Percentiles rank a stretch among this genome's conserved stretches.
These are phyloP conservation scores for Venturia asperata DNA, from an alignment of 2,329 filamentous ascomycete species.

Conservation along the genomic window DNA sequence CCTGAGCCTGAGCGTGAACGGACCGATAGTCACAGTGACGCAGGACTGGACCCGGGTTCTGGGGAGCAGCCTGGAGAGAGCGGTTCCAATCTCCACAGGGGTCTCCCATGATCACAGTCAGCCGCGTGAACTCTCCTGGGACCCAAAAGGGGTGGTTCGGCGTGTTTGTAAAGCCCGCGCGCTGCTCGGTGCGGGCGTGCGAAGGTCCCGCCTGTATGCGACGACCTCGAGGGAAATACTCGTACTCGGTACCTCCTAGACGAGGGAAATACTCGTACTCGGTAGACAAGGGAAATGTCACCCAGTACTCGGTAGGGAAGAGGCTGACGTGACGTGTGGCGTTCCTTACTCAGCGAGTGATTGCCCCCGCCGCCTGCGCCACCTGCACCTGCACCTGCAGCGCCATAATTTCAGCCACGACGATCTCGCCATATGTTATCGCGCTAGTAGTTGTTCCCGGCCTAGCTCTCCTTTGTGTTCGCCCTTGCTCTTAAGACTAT, in stretches of 20 bases:
- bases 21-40: background rate
- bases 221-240: too few species aligned
- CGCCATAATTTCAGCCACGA: background rate
- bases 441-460: background rate
- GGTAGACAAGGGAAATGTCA: too few species aligned
- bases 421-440: background rate
- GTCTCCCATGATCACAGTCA: background rate
- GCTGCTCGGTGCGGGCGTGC: background rate
- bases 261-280: too few species aligned
- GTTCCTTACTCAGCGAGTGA: background rate
- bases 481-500: background rate
- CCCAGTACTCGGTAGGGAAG: too few species aligned
- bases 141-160: background rate
- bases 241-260: too few species aligned
- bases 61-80: too few species aligned
- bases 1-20: too few species aligned
- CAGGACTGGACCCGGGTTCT: background rate
- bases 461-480: background rate
- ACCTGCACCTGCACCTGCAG: too few species aligned
- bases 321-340: too few species aligned
- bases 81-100: background rate
- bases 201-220: background rate
- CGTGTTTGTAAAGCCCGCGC: background rate
- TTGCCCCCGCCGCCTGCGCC: too few species aligned
- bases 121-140: background rate